A percentile compares a stretch with the other conserved stretches of the same genome.
phyloP scores from a whole-genome alignment of 2,329 filamentous ascomycete genomes.

The Trichoderma arundinaceum region DNA sequence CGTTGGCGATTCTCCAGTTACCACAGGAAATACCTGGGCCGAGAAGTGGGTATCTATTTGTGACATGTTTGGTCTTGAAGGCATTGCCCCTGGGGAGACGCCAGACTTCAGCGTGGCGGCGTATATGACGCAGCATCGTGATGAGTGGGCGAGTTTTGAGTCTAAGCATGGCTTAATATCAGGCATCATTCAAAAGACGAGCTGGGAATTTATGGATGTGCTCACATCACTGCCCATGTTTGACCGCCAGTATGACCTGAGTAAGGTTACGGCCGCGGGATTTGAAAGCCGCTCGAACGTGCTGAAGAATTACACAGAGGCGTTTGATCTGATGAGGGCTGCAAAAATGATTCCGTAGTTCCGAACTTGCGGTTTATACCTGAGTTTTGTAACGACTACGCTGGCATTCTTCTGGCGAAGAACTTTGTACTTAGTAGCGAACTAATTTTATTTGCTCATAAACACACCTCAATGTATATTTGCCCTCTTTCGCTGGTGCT shows the following conservation, averaged over 20 bases:
- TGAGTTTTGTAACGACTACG: too few species aligned
- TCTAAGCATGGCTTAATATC: background rate
- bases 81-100: constrained; percentile 4
- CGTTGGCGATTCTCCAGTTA: constrained; percentile 22
- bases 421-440: too few species aligned
- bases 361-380: too few species aligned
- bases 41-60: constrained; percentile 27
- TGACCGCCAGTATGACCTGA: constrained; percentile 24
- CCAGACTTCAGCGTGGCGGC: background rate
- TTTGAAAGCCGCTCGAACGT: constrained; percentile 16
- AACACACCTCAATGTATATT: too few species aligned
- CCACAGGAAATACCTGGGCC: constrained; percentile 20
- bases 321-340: constrained; percentile 22
- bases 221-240: constrained; percentile 20
- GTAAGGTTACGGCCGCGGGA: constrained; percentile 11
- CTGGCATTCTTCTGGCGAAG: too few species aligned
- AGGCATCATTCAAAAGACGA: constrained; percentile 11
- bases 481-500: too few species aligned
- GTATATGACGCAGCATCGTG: constrained; percentile 22
- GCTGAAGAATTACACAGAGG: constrained; percentile 17
- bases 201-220: constrained; percentile 30
- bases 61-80: constrained; percentile 17
- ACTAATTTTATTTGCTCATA: too few species aligned
- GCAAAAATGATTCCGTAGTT: constrained; percentile 15
- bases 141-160: constrained; percentile 19